phyloP scores from a whole-genome alignment of 352 stramenopile genomes.

The Nothophytophthora sp. region DNA sequence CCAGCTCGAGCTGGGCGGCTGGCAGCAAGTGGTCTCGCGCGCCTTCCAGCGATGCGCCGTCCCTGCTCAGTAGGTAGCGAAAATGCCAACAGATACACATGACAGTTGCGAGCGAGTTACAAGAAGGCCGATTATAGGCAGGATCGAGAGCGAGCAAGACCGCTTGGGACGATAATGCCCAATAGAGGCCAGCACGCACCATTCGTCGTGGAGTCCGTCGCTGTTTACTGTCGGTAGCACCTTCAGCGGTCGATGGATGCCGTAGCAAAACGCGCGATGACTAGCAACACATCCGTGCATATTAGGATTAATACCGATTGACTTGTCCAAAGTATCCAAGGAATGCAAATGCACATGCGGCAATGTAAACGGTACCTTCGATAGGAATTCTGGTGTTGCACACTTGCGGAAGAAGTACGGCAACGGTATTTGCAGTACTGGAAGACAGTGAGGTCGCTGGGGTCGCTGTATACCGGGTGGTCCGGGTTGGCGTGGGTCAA shows the following conservation, averaged over 20 bases:
- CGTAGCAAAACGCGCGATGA: slow-evolving; percentile 65
- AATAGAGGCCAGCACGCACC: slow-evolving; percentile 23
- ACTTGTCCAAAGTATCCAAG: too few species aligned
- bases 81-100: too few species aligned
- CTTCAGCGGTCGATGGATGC: slow-evolving; percentile 60
- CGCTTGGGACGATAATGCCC: too few species aligned
- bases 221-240: slow-evolving; percentile 72
- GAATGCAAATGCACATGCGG: too few species aligned
- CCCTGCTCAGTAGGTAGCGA: slow-evolving; percentile 10
- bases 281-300: slow-evolving; percentile 20
- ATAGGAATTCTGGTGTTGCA: slow-evolving; percentile 82
- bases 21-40: slow-evolving; percentile 28
- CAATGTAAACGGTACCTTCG: slow-evolving; percentile 45
- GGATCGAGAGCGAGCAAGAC: too few species aligned
- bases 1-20: slow-evolving; percentile 36
- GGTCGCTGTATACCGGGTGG: slow-evolving; percentile 65
- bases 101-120: too few species aligned
- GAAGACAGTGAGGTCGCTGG: slow-evolving; percentile 60
- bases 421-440: slow-evolving; percentile 71
- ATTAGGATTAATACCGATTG: not conserved
- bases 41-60: slow-evolving; percentile 22
- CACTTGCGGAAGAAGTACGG: slow-evolving; percentile 71
- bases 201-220: slow-evolving; percentile 47
- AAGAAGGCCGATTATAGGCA: too few species aligned
- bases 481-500: slow-evolving; percentile 57